Evolutionary conservation across 768 basidiomycete genomes (phyloP), one percentile per base, ranked within the genome.

Genomic region (Dendrothele bispora): DNA sequence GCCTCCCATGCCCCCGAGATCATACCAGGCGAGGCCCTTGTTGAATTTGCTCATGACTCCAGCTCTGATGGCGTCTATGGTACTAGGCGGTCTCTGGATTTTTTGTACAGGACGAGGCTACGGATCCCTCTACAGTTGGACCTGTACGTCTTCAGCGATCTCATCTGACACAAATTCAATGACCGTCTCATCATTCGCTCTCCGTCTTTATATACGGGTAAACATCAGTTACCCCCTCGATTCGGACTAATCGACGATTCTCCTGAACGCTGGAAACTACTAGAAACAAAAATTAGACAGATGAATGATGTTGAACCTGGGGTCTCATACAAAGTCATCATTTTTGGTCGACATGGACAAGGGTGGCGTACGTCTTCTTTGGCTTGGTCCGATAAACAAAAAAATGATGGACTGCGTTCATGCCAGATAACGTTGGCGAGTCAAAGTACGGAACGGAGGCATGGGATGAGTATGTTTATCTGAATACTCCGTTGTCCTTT

Each of bases 331-430:
- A 91, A 89, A 55, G 68, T 86, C 11, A 67, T 90, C 46, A 78
- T 84, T 48, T 62, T 89, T 2, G 78, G 77, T 2, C 70, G 88
- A 53, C 88, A 91, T 51, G 88, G 88, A 1, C 70, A 90, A 62
- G 88, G 86, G 46, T 79, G 74, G 55, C 87, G 87, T 88, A 61
- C 54, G 84, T 68, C 4, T 12, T 55, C 27, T 37, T 14, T 42
- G 11, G 38, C 37, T 28, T 46, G 18, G 25, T 20, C 8, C 40
- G 6, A 25, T 27, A 21, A 46, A 36, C 15, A 11, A 38, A 47
- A 11, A 50, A 11, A 12, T 7, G 7, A 28, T 27, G 4, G 22
- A 46, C 27, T 28, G 38, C 11, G 7, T 18, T 12, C 35, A 15
- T 15, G 36, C 8, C 53, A 88, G 86, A 91, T 65, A 91, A 91